A percentile compares a stretch with the other conserved stretches of the same genome.
Evolutionary conservation across 768 basidiomycete species (phyloP).

Genomic region (Trametes maxima): DNA sequence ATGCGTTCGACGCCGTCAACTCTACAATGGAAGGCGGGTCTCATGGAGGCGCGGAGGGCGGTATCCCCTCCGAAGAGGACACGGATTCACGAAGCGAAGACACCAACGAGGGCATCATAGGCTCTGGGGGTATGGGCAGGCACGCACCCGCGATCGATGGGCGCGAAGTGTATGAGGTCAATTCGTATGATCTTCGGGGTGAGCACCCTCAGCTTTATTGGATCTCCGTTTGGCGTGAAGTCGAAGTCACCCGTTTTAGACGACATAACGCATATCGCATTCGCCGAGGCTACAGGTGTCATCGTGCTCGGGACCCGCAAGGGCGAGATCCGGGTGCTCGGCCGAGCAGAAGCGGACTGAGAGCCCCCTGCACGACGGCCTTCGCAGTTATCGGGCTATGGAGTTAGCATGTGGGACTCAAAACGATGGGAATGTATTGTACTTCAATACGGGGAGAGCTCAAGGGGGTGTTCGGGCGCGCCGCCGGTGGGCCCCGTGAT

Average conservation of each 20-base stretch:
- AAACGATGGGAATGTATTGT: not conserved
- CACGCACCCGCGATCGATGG: slow-evolving; percentile 23
- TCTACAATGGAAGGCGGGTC: not conserved
- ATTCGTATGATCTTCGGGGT: slow-evolving; percentile 37
- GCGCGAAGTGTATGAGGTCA: slow-evolving; percentile 31
- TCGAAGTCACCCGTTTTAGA: too few species aligned
- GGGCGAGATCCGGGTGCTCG: slow-evolving; percentile 30
- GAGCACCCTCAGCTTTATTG: not conserved
- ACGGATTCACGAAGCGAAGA: not conserved
- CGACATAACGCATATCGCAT: slow-evolving; percentile 35
- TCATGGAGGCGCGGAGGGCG: not conserved
- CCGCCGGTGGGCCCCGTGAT: too few species aligned
- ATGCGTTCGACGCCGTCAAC: slow-evolving; percentile 39
- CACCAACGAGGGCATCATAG: not conserved
- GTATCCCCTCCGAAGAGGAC: not conserved
- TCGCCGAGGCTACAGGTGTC: slow-evolving; percentile 34
- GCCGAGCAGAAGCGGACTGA: slow-evolving; percentile 12
- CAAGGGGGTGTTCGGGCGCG: too few species aligned
- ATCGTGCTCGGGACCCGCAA: slow-evolving; percentile 34
- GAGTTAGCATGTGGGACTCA: not conserved
- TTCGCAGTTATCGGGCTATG: not conserved
- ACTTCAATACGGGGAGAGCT: not conserved
- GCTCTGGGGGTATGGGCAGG: not conserved
- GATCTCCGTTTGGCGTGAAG: not conserved
- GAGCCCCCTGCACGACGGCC: not conserved